Evolutionary conservation across 257 asterid species (phyloP), one percentile per base, ranked within the genome.

Genomic region (Ligustrum vulgare): DNA sequence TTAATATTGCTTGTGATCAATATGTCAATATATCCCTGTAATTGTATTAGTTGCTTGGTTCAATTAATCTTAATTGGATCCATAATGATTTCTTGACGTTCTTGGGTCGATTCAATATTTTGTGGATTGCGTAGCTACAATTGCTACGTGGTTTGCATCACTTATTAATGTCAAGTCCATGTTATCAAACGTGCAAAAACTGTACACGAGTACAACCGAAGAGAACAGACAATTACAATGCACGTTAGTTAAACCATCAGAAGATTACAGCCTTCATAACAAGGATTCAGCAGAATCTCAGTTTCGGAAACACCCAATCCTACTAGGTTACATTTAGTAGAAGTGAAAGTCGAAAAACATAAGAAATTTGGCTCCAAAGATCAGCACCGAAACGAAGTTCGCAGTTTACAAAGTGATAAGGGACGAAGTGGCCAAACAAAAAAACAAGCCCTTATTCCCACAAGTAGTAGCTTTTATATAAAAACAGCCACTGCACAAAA

Each of bases 391-490:
- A 60, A 25, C 34, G 16, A 60, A 25, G 18, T 60, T 60, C 1
- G 60, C 23, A 65, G 32, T 25, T 54, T 45, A 51, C 73, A 60
- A 58, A 25, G 25, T 35, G 39, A 63, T 41, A 5, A 3, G 71
- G 72, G 47, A 54, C 8, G 10, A 47, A 76, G 74, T 51, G 67
- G 74, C 70, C 72, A 68, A 51, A 28, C 31, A 28, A 12, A 69
- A 76, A 69, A 69, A 60, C 70, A 58, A 8, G 65, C 85, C 47
- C 64, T 36, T 35, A 56, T 43, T 56, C 82, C 77, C 56, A 15
- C 5, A 7, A 72, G 11, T 20, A 72, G 11, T 20, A 68, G 71
- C 81, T 79, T 63, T 69, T 58, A 47, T 63, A 79, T 45, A 76
- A 76, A 79, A 56, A 63, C 37, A 37, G 78, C 81, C 83, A 62